These are phyloP conservation scores for Stephanodiscus triporus DNA, from an alignment of 108 stramenopile genomes.

Conservation along the genomic window DNA sequence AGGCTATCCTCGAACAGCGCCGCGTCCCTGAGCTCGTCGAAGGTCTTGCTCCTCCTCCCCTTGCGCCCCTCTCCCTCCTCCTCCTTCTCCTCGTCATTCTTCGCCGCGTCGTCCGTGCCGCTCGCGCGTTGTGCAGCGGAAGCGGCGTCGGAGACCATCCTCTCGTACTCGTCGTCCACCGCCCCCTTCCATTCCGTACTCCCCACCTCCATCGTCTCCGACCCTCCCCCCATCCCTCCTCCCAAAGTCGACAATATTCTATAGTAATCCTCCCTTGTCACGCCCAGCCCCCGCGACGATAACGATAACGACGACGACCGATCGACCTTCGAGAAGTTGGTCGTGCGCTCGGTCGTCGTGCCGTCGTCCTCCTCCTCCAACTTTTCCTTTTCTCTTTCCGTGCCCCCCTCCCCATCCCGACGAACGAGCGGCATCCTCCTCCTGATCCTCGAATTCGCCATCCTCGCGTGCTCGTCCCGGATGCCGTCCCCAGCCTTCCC, in stretches of 20 bases:
- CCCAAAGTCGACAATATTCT: constrained; percentile 12
- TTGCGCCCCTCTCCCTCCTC: background rate
- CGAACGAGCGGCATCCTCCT: constrained; percentile 37
- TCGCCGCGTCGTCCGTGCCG: no score
- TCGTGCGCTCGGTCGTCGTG: constrained; percentile 43
- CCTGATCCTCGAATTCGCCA: constrained; percentile 33
- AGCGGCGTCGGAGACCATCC: background rate
- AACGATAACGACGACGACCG: constrained; percentile 1
- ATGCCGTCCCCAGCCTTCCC: constrained; percentile 14
- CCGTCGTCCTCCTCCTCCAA: constrained; percentile 26
- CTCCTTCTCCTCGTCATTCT: constrained; percentile 9
- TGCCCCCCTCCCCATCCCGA: background rate
- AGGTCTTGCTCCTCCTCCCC: constrained; percentile 2
- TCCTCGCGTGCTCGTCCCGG: constrained; percentile 23
- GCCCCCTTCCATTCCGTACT: constrained; percentile 22
- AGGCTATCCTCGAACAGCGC: constrained; percentile 32
- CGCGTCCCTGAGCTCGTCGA: constrained; percentile 25
- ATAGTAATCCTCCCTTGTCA: constrained; percentile 25
- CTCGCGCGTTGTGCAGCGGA: no score
- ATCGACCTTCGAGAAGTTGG: constrained; percentile 52
- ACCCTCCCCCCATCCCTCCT: no score
- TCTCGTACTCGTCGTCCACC: constrained; percentile 26
- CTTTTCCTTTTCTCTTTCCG: background rate
- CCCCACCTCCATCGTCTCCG: constrained; percentile 5
- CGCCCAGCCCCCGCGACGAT: constrained; percentile 12